phyloP scores from a whole-genome alignment of 331 rosid genomes.

The Rosa hybrid region DNA sequence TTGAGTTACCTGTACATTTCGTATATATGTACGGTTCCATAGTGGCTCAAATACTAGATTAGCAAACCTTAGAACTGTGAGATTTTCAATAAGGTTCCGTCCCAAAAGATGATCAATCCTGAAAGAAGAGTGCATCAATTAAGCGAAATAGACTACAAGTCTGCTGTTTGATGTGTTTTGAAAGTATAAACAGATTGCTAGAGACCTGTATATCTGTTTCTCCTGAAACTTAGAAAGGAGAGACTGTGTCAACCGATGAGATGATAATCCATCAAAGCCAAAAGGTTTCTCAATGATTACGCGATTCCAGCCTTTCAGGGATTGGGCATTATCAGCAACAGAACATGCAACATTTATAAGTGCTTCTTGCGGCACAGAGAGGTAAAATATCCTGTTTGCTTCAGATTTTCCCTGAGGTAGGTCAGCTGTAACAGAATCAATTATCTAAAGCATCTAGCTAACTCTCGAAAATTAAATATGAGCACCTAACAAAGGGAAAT shows the following conservation, averaged over 20 bases:
- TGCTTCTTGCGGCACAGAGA: conserved; percentile 94
- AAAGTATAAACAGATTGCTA: conserved; percentile 17
- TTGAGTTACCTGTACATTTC: conserved; percentile 66
- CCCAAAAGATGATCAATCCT: conserved; percentile 97
- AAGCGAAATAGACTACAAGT: not conserved
- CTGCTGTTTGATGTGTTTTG: conserved; percentile 12
- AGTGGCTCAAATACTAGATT: conserved; percentile 91
- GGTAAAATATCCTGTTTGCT: conserved; percentile 92
- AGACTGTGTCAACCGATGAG: conserved; percentile 70
- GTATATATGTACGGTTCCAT: conserved; percentile 80
- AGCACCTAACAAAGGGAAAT: not conserved
- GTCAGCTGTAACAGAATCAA: conserved; percentile 47
- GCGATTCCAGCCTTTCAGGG: conserved; percentile 89
- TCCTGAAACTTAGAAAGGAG: conserved; percentile 83
- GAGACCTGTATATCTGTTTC: conserved; percentile 82
- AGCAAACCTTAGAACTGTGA: conserved; percentile 89
- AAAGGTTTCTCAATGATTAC: conserved; percentile 90
- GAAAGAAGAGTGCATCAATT: conserved; percentile 31
- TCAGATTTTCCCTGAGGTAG: conserved; percentile 64
- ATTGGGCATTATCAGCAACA: conserved; percentile 74
- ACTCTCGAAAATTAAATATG: conserved; percentile 21
- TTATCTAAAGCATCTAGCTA: conserved; percentile 36
- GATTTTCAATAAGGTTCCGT: conserved; percentile 91
- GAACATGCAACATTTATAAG: conserved; percentile 74
- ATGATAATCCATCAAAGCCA: conserved; percentile 74